Percentiles rank a stretch among this genome's conserved stretches.
phyloP scores from a whole-genome alignment of 305 asterid species.

The Solanum hybrid region DNA sequence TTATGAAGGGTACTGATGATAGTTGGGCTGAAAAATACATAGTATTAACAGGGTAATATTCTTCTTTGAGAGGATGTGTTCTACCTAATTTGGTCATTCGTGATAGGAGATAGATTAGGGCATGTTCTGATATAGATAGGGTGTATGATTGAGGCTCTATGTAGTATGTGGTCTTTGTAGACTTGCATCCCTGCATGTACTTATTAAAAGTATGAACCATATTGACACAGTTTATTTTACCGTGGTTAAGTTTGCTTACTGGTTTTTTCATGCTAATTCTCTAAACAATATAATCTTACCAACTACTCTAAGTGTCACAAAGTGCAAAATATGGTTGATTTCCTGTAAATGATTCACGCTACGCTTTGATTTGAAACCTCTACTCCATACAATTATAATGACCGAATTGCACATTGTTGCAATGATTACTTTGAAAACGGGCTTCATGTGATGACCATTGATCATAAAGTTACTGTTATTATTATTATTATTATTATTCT shows the following conservation, averaged over 20 bases:
- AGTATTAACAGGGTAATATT: not conserved
- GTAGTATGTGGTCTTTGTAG: not conserved
- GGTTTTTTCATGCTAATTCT: not conserved
- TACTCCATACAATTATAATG: not conserved
- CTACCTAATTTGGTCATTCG: not conserved
- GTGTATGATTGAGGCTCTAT: not conserved
- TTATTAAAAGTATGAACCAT: not conserved
- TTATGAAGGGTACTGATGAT: not conserved
- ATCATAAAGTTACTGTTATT: not conserved
- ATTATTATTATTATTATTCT: not conserved
- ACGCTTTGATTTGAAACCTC: not conserved
- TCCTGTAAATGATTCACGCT: not conserved
- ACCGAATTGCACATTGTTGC: not conserved
- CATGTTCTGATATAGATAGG: not conserved
- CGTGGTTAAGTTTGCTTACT: not conserved
- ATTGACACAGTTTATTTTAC: not conserved
- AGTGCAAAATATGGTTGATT: not conserved
- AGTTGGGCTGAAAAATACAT: not conserved
- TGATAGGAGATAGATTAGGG: not conserved
- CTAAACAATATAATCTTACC: not conserved
- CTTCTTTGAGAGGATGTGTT: not conserved
- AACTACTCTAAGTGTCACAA: not conserved
- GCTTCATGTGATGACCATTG: not conserved
- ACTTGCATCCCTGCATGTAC: not conserved
- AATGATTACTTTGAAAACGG: not conserved